A percentile compares a stretch with the other conserved stretches of the same genome.
phyloP scores from a whole-genome alignment of 106 monocot species.

The Acorus gramineus region DNA sequence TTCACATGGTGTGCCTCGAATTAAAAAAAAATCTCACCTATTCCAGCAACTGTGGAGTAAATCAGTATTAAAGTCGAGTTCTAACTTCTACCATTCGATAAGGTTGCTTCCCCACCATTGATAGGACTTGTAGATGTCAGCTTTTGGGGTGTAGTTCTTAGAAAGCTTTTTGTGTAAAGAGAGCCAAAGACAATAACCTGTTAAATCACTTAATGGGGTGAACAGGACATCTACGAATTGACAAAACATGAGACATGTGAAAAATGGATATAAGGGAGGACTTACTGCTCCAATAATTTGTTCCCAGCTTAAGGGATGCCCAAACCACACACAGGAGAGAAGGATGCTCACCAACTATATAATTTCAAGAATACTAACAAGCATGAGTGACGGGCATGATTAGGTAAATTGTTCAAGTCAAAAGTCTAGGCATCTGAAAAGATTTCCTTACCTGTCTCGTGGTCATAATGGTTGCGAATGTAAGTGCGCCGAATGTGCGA shows the following conservation, averaged over 20 bases:
- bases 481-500: constrained; percentile 92
- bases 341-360: constrained; percentile 86
- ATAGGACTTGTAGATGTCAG: background rate
- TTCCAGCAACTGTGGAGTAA: too few relatives aligned
- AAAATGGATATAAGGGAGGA: background rate
- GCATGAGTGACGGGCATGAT: background rate
- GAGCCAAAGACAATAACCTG: constrained; percentile 83
- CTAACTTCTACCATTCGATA: too few relatives aligned
- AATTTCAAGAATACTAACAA: background rate
- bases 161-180: constrained; percentile 67
- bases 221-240: background rate
- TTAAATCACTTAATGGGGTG: background rate
- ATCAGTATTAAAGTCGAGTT: too few relatives aligned
- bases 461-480: constrained; percentile 98
- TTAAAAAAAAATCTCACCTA: too few relatives aligned
- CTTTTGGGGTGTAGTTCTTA: constrained; percentile 44
- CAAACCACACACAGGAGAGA: constrained; percentile 88
- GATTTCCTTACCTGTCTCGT: constrained; percentile 76
- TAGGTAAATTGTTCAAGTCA: background rate
- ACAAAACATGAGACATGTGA: background rate
- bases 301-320: constrained; percentile 74
- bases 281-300: constrained; percentile 95
- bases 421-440: background rate
- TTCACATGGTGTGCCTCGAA: too few relatives aligned
- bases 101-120: background rate